Percentiles rank a stretch among this genome's conserved stretches.
These are phyloP conservation scores for Trichoderma atrobrunneum DNA, from an alignment of 2,329 filamentous ascomycete genomes.

Conservation along the genomic window DNA sequence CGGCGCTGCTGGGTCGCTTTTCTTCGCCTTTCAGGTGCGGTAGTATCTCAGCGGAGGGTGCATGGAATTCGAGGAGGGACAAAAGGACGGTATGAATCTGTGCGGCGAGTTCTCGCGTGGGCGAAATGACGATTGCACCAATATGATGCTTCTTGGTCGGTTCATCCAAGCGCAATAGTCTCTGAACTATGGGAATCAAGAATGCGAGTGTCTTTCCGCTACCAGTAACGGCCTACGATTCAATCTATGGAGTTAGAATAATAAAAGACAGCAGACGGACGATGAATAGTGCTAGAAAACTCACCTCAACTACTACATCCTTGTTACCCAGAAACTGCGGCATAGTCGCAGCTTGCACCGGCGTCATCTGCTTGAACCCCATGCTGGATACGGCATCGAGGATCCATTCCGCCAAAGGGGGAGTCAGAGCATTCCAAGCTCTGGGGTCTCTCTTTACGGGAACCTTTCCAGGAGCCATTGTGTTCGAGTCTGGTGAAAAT, in stretches of 20 bases:
- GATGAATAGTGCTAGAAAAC: slow-evolving; percentile 4
- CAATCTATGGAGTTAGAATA: background rate
- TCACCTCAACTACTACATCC: slow-evolving; percentile 82
- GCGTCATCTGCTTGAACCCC: slow-evolving; percentile 85
- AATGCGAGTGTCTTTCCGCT: slow-evolving; percentile 89
- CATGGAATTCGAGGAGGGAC: slow-evolving; percentile 78
- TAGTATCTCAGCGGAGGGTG: slow-evolving; percentile 67
- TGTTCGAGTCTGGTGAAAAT: background rate
- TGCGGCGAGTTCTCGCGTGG: slow-evolving; percentile 82
- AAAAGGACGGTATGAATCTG: slow-evolving; percentile 84
- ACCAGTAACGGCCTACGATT: slow-evolving; percentile 71
- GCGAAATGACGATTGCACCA: slow-evolving; percentile 86
- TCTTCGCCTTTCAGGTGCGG: slow-evolving; percentile 53
- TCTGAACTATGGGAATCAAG: slow-evolving; percentile 78
- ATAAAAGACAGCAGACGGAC: background rate
- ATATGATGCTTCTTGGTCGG: slow-evolving; percentile 87
- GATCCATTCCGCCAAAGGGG: slow-evolving; percentile 63
- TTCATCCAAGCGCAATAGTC: slow-evolving; percentile 74
- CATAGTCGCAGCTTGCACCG: slow-evolving; percentile 90
- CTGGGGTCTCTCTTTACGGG: slow-evolving; percentile 46
- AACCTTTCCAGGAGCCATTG: slow-evolving; percentile 35
- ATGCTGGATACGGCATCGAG: slow-evolving; percentile 78
- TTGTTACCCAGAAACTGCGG: slow-evolving; percentile 87
- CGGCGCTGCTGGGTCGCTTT: slow-evolving; percentile 48
- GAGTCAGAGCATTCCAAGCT: slow-evolving; percentile 42